Conservation (phyloP, 495 filamentous ascomycete genomes). For the Hypoxylon lenormandii region DNA sequence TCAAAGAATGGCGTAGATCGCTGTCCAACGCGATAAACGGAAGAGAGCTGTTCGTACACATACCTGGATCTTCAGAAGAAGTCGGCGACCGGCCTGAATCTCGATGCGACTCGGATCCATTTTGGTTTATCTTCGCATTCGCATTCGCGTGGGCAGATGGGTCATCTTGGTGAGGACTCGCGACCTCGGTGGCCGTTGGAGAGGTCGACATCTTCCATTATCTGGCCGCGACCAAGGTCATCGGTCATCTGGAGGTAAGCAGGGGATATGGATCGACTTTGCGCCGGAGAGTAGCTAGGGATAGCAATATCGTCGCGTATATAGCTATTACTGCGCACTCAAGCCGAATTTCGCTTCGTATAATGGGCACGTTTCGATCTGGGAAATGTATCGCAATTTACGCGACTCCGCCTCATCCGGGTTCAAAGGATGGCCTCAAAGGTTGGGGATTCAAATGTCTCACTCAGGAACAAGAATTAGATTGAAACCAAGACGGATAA, state of each 20-base stretch:
- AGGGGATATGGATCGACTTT: not conserved
- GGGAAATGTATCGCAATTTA: slow-evolving; percentile 9
- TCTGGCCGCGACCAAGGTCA: slow-evolving; percentile 25
- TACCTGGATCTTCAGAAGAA: slow-evolving; percentile 43
- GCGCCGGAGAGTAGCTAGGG: not conserved
- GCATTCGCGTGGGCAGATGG: slow-evolving; percentile 4
- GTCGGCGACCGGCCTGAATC: slow-evolving; percentile 41
- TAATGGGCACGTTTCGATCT: slow-evolving; percentile 1
- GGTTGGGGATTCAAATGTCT: slow-evolving; percentile 11
- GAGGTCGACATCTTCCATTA: slow-evolving; percentile 50
- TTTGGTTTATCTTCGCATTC: slow-evolving; percentile 29
- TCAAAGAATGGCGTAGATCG: slow-evolving; percentile 8
- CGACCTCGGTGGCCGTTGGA: slow-evolving; percentile 42
- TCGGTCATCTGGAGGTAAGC: slow-evolving; percentile 1
- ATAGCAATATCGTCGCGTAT: slow-evolving; percentile 4
- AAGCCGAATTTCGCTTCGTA: slow-evolving; percentile 9
- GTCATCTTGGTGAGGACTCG: slow-evolving; percentile 41
- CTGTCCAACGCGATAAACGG: not conserved
- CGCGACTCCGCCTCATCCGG: slow-evolving; percentile 39
- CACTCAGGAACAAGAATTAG: slow-evolving; percentile 19
- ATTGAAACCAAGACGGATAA: slow-evolving; percentile 15
- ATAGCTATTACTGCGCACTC: not conserved
- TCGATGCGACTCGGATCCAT: slow-evolving; percentile 26
- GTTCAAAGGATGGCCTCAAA: slow-evolving; percentile 12
- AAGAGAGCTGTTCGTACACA: slow-evolving; percentile 9